Evolutionary conservation across 768 basidiomycete genomes (phyloP).

Genomic region (Naganishia friedmannii): DNA sequence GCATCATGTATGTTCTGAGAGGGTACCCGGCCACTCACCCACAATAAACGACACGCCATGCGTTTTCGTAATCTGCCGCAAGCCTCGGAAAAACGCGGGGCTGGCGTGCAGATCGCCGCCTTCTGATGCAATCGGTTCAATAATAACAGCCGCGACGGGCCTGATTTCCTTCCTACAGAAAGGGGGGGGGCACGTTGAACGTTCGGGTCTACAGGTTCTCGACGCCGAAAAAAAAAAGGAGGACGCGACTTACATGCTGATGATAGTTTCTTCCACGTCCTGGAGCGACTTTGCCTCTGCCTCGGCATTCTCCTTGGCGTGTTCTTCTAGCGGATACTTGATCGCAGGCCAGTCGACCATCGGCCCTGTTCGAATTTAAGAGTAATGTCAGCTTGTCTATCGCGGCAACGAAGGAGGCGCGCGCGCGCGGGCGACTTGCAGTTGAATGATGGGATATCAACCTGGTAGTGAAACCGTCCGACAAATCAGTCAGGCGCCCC

Average conservation of each 20-base stretch:
- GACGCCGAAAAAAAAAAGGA: too few species aligned
- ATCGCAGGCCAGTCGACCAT: conserved; percentile 51
- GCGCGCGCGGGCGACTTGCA: too few species aligned
- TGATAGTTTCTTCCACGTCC: conserved; percentile 44
- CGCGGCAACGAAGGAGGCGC: too few species aligned
- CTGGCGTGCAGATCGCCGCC: conserved; percentile 56
- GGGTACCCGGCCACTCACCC: not conserved
- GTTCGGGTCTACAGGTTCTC: too few species aligned
- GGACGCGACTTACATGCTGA: conserved; percentile 1
- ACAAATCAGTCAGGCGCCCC: too few species aligned
- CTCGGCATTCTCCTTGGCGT: conserved; percentile 50
- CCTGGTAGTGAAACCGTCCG: conserved; percentile 28
- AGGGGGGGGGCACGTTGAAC: too few species aligned
- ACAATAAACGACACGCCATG: conserved; percentile 55
- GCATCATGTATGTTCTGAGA: too few species aligned
- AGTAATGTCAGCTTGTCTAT: too few species aligned
- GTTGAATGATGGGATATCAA: conserved; percentile 55
- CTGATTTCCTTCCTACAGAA: conserved; percentile 39
- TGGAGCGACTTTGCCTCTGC: conserved; percentile 50
- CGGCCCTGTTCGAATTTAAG: conserved; percentile 46
- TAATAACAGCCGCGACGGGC: conserved; percentile 55
- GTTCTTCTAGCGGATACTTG: conserved; percentile 53
- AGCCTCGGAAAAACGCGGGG: conserved; percentile 51
- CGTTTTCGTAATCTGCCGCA: conserved; percentile 51
- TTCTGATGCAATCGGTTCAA: conserved; percentile 55